phyloP scores from a whole-genome alignment of 176 grass and related monocot genomes.

The Rhynchospora breviuscula region DNA sequence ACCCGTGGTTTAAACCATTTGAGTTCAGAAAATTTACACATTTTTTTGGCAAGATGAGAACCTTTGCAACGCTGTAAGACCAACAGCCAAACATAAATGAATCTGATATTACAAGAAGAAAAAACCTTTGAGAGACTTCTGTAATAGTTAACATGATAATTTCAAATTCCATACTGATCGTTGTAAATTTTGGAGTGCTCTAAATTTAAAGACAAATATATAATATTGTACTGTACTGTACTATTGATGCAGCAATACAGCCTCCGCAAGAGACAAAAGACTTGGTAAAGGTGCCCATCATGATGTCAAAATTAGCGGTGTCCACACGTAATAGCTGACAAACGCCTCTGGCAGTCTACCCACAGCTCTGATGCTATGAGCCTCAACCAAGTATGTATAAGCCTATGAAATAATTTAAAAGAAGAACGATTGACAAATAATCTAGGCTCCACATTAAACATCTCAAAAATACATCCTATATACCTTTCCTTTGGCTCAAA shows the following conservation, averaged over 20 bases:
- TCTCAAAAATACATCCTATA: conserved; percentile 6
- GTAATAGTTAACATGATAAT: no score
- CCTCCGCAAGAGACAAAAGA: conserved; percentile 81
- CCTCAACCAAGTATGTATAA: conserved; percentile 91
- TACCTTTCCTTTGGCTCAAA: background rate
- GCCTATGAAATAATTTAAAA: conserved; percentile 40
- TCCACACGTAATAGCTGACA: conserved; percentile 77
- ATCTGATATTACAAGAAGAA: no score
- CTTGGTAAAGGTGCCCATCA: conserved; percentile 97
- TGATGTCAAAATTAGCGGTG: conserved; percentile 75
- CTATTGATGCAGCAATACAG: conserved; percentile 76
- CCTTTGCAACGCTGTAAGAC: no score
- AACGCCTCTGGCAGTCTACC: conserved; percentile 68
- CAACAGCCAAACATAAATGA: no score
- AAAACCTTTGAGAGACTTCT: no score
- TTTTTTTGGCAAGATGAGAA: no score
- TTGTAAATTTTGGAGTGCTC: no score
- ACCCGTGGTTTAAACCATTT: no score
- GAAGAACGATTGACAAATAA: conserved; percentile 1
- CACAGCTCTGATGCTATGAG: conserved; percentile 91
- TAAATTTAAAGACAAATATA: no score
- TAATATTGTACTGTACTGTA: conserved; percentile 11
- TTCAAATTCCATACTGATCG: no score
- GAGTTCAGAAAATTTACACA: no score
- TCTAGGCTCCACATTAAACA: background rate